Conservation (phyloP, 1,284 basidiomycete genomes). For the Calocybe gambosa region DNA sequence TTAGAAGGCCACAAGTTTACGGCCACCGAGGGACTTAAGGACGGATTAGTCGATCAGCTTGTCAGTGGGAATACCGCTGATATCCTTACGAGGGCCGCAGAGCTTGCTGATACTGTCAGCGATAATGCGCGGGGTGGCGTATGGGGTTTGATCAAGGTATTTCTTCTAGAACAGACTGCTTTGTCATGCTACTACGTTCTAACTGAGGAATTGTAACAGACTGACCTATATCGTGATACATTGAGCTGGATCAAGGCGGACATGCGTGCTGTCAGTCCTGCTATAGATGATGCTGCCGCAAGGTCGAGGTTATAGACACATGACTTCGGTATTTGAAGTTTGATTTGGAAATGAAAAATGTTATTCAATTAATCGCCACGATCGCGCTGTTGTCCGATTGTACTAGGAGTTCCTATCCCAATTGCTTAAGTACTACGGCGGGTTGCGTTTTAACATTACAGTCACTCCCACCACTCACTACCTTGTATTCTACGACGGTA, state of each 20-base stretch:
- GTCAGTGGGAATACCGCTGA: constrained; percentile 52
- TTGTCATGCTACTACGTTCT: neutral
- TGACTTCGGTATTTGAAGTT: neutral
- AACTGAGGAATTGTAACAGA: constrained; percentile 18
- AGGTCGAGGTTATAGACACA: constrained; percentile 34
- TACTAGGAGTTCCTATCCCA: no score
- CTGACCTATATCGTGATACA: constrained; percentile 40
- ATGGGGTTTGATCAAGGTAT: constrained; percentile 63
- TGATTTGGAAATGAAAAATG: neutral
- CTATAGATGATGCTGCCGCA: constrained; percentile 36
- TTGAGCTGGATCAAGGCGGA: constrained; percentile 35
- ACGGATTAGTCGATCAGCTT: constrained; percentile 70
- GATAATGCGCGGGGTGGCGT: constrained; percentile 47
- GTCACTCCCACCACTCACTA: no score
- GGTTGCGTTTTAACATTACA: no score
- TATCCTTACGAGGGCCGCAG: constrained; percentile 56
- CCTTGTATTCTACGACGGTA: no score
- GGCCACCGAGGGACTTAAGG: constrained; percentile 62
- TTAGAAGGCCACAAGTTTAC: constrained; percentile 83
- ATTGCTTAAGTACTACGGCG: no score
- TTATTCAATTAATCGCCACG: no score
- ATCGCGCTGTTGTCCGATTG: no score
- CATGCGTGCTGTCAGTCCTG: constrained; percentile 25
- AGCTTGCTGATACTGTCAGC: constrained; percentile 47
- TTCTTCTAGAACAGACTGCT: no score